Conservation (phyloP, 2,329 filamentous ascomycete species). For the Neurospora crassa region DNA sequence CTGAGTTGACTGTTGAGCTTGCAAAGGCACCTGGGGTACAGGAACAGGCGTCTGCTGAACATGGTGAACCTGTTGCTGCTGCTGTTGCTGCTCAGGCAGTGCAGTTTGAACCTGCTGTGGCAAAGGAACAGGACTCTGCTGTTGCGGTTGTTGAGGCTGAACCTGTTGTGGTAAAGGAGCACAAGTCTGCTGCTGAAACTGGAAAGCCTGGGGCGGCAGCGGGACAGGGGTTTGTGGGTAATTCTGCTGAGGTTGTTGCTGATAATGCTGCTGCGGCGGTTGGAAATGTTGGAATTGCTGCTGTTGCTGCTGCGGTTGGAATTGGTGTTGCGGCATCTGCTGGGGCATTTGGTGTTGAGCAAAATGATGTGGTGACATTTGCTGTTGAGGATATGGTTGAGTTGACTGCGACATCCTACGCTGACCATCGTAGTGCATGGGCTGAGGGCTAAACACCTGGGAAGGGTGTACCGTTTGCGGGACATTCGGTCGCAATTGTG, state of each 20-base stretch:
- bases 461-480: background rate
- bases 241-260: constrained; percentile 1
- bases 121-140: background rate
- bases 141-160: constrained; percentile 2
- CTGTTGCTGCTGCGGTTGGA: constrained; percentile 1
- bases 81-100: constrained; percentile 4
- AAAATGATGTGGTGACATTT: background rate
- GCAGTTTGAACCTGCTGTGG: constrained; percentile 4
- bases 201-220: background rate
- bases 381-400: constrained; percentile 8
- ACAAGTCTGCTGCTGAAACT: constrained; percentile 1
- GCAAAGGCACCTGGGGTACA: background rate
- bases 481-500: constrained; percentile 21
- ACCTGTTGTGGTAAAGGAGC: background rate
- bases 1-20: background rate
- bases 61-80: background rate
- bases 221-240: constrained; percentile 1
- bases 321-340: background rate
- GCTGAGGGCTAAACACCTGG: constrained; percentile 6
- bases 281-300: background rate
- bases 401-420: constrained; percentile 2
- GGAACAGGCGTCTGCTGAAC: background rate
- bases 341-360: background rate
- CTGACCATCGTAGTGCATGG: background rate
- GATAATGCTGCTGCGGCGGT: background rate